These are phyloP conservation scores for Trichoderma parareesei DNA, from an alignment of 495 filamentous ascomycete genomes.

Conservation along the genomic window DNA sequence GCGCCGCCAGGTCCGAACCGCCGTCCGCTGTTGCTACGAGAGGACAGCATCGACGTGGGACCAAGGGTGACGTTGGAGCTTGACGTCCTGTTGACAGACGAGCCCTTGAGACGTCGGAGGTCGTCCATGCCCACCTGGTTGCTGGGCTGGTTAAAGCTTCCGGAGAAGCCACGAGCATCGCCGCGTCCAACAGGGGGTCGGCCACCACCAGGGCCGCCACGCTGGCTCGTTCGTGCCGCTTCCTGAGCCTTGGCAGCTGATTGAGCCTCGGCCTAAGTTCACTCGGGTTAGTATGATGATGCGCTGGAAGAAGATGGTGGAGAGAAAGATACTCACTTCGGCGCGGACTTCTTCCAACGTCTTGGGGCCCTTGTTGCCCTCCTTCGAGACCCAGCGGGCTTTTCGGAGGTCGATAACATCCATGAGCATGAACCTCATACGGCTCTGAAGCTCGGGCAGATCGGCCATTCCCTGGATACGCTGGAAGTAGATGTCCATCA, in stretches of 20 bases:
- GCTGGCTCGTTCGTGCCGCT: constrained; percentile 48
- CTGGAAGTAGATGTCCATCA: constrained; percentile 92
- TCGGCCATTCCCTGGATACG: constrained; percentile 76
- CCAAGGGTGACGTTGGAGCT: constrained; percentile 63
- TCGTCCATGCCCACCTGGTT: constrained; percentile 87
- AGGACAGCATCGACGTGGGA: constrained; percentile 70
- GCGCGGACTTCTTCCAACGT: constrained; percentile 86
- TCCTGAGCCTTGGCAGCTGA: constrained; percentile 62
- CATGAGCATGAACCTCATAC: constrained; percentile 92
- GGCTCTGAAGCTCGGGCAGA: constrained; percentile 69
- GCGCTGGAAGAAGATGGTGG: neutral
- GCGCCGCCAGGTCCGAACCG: constrained; percentile 55
- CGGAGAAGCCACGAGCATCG: constrained; percentile 73
- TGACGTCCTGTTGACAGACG: constrained; percentile 40
- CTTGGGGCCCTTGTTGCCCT: constrained; percentile 86
- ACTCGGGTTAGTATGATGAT: constrained; percentile 14
- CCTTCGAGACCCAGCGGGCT: constrained; percentile 73
- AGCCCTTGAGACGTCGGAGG: constrained; percentile 64
- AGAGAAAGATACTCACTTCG: constrained; percentile 46
- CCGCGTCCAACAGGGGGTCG: constrained; percentile 69
- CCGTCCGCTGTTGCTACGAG: constrained; percentile 74
- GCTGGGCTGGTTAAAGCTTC: constrained; percentile 49
- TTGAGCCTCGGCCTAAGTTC: constrained; percentile 50
- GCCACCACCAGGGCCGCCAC: constrained; percentile 50
- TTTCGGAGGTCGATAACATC: constrained; percentile 80